Evolutionary conservation across 768 basidiomycete genomes (phyloP), one percentile per base, ranked within the genome.

Genomic region (Termitomyces sp.): DNA sequence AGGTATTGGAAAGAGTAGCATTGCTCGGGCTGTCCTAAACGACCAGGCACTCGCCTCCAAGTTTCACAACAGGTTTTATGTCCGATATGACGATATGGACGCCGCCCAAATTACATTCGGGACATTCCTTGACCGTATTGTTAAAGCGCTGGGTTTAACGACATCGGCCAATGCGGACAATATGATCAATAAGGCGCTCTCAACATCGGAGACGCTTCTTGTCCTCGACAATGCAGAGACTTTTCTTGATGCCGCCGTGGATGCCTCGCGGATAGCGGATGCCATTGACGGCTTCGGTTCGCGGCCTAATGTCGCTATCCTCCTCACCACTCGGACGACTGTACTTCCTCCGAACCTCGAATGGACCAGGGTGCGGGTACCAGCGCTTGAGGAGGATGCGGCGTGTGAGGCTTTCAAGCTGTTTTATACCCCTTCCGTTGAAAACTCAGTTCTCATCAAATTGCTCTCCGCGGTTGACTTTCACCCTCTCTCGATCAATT

Each of bases 221-320:
- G 54, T 66, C 6, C 62, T 66, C 9, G 65, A 66, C 34, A 66
- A 66, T 40, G 65, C 62, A 4, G 65, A 66, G 37, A 66, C 56
- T 1, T 66, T 66, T 37, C n/a, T 63, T 14, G 65, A 63, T 43
- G 42, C 42, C 17, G 42, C 42, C 14, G 17, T n/a, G 42, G 42
- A 43, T 60, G 50, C 61, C 5, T 59, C 56, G 12, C 50, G 34
- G 1, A 66, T 66, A 17, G 60, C 60, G 10, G 49, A 50, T 5
- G 38, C 51, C 15, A 63, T 66, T 15, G 60, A 63, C 45, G 62
- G 47, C 1, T 61, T 66, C 40, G 62, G 61, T 40, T 56, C 59
- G 0, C 40, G 59, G 15, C 14, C 55, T 12, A 56, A 59, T 50
- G 62, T 66, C 36, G 42, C 59, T 11, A 58, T 66, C 17, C 52